Evolutionary conservation across 2,329 filamentous ascomycete species (phyloP), one percentile per base, ranked within the genome.

Genomic region (Tympanopsis confertula): DNA sequence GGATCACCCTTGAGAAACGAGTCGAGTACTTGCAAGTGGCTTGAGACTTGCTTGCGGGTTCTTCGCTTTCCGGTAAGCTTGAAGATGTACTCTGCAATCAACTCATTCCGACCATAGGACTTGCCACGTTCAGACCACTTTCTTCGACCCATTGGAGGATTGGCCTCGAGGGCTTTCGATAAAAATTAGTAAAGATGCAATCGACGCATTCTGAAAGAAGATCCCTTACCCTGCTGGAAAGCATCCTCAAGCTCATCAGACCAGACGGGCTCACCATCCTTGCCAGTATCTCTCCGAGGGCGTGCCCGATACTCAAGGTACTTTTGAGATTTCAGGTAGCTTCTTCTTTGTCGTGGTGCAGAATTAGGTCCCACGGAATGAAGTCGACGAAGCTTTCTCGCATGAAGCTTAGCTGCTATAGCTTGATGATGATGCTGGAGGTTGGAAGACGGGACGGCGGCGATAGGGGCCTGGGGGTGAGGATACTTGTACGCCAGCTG

Each of bases 1-100:
- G 72, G 68, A 44, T 81, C 63, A 39, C 71, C 68, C 39, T 68
- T 65, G 45, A 82, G 73, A 52, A 81, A 79, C 37, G 72, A 73
- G 59, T 82, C 82, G 39, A 82, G 59, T 13, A 83, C 78, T 51
- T 83, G 78, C 50, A 82, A 82, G 49, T 82, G 78, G 50, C 76
- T 82, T 2, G 77, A 82, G 4, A 82, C 74, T 48, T 80, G 76
- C 53, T 82, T 82, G 40, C 74, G 46, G 35, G 63, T 49, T 44
- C 65, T 51, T 44, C 57, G 53, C 20, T 56, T 54, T 51, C 59
- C 61, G 46, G 66, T 65, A 7, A 66, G 62, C 41, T 71, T 66
- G 68, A 68, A 81, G 33, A 82, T 67, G 55, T 82, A 82, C 54
- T 79, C 74, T 49, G 69, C 72, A 48, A 83, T 81, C 39, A 83